Conservation (phyloP, 768 basidiomycete species). For the Hydnomerulius pinastri region DNA sequence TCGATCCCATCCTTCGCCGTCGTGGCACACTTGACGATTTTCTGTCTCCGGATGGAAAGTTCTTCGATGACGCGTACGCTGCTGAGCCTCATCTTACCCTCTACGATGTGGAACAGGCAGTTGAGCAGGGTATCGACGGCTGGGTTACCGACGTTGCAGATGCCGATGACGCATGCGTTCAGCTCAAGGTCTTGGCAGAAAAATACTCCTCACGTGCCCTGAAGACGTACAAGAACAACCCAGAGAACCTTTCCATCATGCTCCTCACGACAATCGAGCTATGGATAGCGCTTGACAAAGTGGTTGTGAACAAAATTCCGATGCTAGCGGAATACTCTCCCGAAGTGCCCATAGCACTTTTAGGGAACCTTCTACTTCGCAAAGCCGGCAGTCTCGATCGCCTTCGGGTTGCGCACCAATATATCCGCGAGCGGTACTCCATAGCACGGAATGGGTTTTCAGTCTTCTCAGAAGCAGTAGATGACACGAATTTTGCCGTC, state of each 20-base stretch:
- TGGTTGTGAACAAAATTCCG: constrained; percentile 32
- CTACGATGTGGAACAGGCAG: constrained; percentile 35
- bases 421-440: constrained; percentile 30
- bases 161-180: constrained; percentile 18
- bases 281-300: constrained; percentile 46
- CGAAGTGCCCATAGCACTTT: constrained; percentile 38
- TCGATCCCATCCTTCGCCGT: background rate
- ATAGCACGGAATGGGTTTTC: constrained; percentile 19
- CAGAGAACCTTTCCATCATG: too few relatives aligned
- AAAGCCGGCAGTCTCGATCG: constrained; percentile 27
- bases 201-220: too few relatives aligned
- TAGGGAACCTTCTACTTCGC: constrained; percentile 46
- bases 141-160: constrained; percentile 30
- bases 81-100: constrained; percentile 19
- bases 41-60: too few relatives aligned
- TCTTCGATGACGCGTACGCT: background rate
- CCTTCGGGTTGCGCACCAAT: constrained; percentile 24
- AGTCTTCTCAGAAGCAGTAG: constrained; percentile 30
- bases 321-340: constrained; percentile 44
- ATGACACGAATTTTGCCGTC: constrained; percentile 27
- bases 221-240: too few relatives aligned
- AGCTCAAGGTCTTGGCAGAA: constrained; percentile 23
- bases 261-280: constrained; percentile 45
- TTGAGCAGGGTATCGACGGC: constrained; percentile 27
- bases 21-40: too few relatives aligned